Conservation (phyloP, 176 grass and related monocot genomes). For the Bromus sterilis region DNA sequence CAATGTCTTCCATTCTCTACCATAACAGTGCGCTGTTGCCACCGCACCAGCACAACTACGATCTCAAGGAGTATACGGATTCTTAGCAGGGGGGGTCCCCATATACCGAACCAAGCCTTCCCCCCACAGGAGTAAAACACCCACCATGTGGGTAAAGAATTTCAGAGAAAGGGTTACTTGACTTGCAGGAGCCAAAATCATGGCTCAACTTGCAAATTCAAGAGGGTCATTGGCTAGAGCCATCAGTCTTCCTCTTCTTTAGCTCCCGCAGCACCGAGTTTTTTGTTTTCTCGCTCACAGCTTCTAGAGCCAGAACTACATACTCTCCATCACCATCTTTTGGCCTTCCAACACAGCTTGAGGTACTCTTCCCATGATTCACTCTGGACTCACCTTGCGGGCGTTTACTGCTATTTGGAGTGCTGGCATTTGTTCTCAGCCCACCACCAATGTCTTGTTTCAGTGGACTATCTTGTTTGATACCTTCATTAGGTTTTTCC, state of each 20-base stretch:
- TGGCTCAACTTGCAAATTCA: neutral
- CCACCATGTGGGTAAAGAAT: neutral
- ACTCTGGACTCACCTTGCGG: conserved; percentile 5
- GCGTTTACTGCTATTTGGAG: neutral
- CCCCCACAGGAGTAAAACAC: neutral
- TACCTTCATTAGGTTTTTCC: conserved; percentile 3
- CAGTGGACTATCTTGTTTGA: neutral
- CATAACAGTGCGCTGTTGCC: neutral
- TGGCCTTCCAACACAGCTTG: neutral
- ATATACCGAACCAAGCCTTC: neutral
- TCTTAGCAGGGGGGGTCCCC: neutral
- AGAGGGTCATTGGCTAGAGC: neutral
- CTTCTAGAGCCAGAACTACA: conserved; percentile 1
- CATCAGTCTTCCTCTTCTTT: conserved; percentile 35
- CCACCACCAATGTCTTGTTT: neutral
- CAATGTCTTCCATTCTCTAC: neutral
- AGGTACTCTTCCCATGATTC: neutral
- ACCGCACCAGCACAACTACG: neutral
- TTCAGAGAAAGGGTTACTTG: neutral
- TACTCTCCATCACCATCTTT: neutral
- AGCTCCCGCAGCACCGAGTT: conserved; percentile 16
- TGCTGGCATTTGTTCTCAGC: neutral
- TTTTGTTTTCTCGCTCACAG: conserved; percentile 12
- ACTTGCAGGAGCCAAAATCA: neutral
- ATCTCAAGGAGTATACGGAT: neutral